Percentiles rank a stretch among this genome's conserved stretches.
Conservation (phyloP, 192 early-diverging fungal species). For the Coemansia furcata region DNA sequence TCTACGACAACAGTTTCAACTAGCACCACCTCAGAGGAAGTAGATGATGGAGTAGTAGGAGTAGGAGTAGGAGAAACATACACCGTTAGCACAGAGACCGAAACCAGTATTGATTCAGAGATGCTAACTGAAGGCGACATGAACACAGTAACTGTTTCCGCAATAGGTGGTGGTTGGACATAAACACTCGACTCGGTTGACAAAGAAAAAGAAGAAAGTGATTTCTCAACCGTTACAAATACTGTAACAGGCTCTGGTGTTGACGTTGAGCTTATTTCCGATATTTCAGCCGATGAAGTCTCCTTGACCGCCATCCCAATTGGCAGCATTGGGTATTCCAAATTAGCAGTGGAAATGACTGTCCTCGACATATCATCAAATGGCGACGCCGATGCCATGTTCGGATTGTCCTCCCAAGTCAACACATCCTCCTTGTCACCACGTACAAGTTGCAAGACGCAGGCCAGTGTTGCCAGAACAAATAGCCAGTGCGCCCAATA, state of each 20-base stretch:
- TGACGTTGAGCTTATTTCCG: not conserved
- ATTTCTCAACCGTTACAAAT: not conserved
- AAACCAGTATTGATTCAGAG: not conserved
- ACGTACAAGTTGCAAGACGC: not conserved
- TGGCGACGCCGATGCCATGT: not conserved
- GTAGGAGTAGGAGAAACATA: not conserved
- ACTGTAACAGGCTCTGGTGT: not conserved
- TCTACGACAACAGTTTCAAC: not conserved
- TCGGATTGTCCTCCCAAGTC: not conserved
- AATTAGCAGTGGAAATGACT: not conserved
- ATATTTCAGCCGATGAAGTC: not conserved
- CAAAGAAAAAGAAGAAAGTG: not conserved
- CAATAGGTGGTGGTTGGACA: not conserved
- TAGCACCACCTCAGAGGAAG: not conserved
- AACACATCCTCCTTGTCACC: not conserved
- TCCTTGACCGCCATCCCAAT: not conserved
- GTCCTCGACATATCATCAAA: not conserved
- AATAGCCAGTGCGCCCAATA: not conserved
- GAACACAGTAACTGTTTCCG: not conserved
- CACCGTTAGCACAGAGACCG: not conserved
- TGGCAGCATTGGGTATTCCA: not conserved
- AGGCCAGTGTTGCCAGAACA: not conserved
- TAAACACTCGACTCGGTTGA: not conserved
- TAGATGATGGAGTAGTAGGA: not conserved
- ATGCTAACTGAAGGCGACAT: too few relatives aligned